Evolutionary conservation across 2,329 filamentous ascomycete species (phyloP), one percentile per base, ranked within the genome.

Genomic region (Elsinoe arachidis): DNA sequence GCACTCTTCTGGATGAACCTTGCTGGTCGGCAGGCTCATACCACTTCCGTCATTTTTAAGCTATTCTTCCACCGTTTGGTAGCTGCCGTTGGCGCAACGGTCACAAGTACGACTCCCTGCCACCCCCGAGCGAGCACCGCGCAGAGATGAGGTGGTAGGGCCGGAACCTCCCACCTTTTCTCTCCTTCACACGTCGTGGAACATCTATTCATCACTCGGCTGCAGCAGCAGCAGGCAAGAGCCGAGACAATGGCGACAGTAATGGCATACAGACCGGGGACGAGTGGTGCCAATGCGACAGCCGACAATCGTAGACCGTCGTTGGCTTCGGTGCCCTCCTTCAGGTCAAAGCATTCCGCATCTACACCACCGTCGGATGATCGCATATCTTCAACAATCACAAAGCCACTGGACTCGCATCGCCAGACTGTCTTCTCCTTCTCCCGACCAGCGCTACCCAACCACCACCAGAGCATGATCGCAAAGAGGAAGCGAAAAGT

Each of bases 171-270:
- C 26, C 53, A 23, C 35, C n/a, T 33, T 35, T 33, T 34, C 37
- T 12, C 23, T 30, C 30, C 23, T 30, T n/a, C 34, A 14, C 30
- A 26, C 37, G 35, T 21, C 26, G 21, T 26, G 23, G 39, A 44
- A 7, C 26, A 55, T 37, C 21, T 55, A 37, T 39, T 37, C 34
- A 23, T 38, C 19, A 37, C 35, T 17, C 53, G 44, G 37, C 37
- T 44, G 38, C 53, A 44, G 14, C 37, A 30, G 38, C 26, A 43
- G 53, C 37, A 14, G 38, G 53, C 53, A 44, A 55, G 38, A 55
- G 53, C 17, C 11, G 70, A 17, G 70, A 70, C 12, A 70, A 73
- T 41, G 72, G 73, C 62, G 26, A 46, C 54, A 47, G 54, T 41
- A 34, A 43, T 56, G 39, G 23, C 54, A 37, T 58, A 53, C 46